Evolutionary conservation across 2,329 filamentous ascomycete species (phyloP).

Genomic region (Colletotrichum echinochloae): DNA sequence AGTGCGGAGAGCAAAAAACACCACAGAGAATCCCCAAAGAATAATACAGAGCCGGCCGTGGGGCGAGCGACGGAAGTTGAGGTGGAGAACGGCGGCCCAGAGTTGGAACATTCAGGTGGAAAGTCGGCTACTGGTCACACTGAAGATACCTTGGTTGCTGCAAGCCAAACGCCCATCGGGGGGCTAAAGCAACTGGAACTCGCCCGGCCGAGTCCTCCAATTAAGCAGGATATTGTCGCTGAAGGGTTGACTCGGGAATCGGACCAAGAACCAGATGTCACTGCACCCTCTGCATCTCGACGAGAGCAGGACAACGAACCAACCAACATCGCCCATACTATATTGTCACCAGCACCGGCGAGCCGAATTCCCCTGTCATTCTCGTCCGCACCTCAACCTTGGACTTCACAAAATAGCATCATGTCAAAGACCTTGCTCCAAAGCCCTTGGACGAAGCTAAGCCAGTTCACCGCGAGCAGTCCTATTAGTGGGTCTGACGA

Average conservation of each 20-base stretch:
- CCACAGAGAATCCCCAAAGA: background rate
- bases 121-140: background rate
- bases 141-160: background rate
- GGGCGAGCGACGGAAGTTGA: background rate
- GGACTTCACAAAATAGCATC: background rate
- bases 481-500: background rate
- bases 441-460: slow-evolving; percentile 33
- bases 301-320: background rate
- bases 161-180: background rate
- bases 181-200: background rate
- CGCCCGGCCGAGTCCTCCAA: background rate
- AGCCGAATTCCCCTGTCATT: background rate
- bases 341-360: background rate
- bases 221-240: background rate
- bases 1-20: background rate
- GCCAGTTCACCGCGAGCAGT: background rate
- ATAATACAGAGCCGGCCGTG: background rate
- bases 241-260: background rate
- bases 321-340: background rate
- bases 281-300: slow-evolving; percentile 4
- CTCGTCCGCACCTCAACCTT: background rate
- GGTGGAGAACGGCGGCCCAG: background rate
- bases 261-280: slow-evolving; percentile 19
- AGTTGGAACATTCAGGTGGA: background rate
- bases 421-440: background rate